phyloP scores from a whole-genome alignment of 495 filamentous ascomycete species.

The Penicillium turbatum region DNA sequence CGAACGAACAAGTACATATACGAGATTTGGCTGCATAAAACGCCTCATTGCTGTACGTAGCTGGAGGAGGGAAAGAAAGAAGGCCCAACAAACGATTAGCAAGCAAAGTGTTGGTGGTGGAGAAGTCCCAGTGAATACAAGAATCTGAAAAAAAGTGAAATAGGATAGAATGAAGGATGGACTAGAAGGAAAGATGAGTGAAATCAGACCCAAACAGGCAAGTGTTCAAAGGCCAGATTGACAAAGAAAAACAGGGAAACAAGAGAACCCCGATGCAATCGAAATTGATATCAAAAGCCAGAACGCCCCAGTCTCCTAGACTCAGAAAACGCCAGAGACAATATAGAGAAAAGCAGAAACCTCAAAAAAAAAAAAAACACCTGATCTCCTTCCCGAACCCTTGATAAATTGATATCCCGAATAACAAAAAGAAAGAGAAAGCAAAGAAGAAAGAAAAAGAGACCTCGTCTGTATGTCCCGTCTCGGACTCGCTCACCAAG shows the following conservation, averaged over 20 bases:
- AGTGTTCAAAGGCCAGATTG: not conserved
- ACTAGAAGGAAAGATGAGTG: not conserved
- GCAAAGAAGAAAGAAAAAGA: not conserved
- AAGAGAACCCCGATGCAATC: conserved; percentile 1
- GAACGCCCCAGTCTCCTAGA: conserved; percentile 6
- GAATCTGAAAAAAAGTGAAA: not conserved
- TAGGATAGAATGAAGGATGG: conserved; percentile 6
- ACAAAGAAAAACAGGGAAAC: not conserved
- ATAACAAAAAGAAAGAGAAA: not conserved
- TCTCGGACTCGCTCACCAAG: not conserved
- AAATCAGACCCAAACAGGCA: not conserved
- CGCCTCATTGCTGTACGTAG: not conserved
- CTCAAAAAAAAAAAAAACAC: conserved; percentile 6
- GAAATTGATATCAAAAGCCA: conserved; percentile 10
- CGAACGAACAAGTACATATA: conserved; percentile 2
- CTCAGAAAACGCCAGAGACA: conserved; percentile 2
- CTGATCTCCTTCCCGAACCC: conserved; percentile 1
- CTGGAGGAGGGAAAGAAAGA: not conserved
- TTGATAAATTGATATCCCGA: conserved; percentile 7
- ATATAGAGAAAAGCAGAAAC: not conserved
- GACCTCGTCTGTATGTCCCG: not conserved
- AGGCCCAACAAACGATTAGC: conserved; percentile 5
- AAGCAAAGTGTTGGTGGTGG: conserved; percentile 8
- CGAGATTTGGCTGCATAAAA: not conserved
- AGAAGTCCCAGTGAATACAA: not conserved